These are phyloP conservation scores for Cladosporium austrohemisphaericum DNA, from an alignment of 2,329 filamentous ascomycete genomes.

Conservation along the genomic window DNA sequence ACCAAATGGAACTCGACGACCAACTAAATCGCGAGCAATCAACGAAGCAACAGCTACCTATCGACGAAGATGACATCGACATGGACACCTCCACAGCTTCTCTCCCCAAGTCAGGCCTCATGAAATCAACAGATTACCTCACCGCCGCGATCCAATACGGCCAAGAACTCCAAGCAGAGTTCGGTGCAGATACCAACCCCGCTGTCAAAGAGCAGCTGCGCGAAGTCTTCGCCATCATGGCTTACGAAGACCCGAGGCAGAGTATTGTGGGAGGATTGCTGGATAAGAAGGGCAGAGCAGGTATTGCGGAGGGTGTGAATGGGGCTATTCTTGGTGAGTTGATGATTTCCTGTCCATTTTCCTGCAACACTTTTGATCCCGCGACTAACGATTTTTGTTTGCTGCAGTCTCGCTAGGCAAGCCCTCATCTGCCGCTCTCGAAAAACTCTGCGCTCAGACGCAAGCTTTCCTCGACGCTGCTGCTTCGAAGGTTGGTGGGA, in stretches of 20 bases:
- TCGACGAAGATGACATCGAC: slow-evolving; percentile 30
- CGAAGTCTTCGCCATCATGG: slow-evolving; percentile 84
- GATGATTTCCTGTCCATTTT: background rate
- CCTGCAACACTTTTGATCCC: background rate
- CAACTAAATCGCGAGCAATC: slow-evolving; percentile 40
- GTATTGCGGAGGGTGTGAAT: slow-evolving; percentile 90
- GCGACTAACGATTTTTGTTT: background rate
- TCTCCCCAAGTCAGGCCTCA: slow-evolving; percentile 3
- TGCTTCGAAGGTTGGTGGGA: slow-evolving; percentile 57
- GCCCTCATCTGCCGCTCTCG: slow-evolving; percentile 78
- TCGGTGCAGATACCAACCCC: slow-evolving; percentile 64
- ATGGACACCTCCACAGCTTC: slow-evolving; percentile 33
- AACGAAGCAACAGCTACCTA: slow-evolving; percentile 7
- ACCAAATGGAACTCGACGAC: slow-evolving; percentile 57
- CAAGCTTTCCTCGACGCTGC: slow-evolving; percentile 80
- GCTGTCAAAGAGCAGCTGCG: slow-evolving; percentile 70
- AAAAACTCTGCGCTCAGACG: slow-evolving; percentile 81
- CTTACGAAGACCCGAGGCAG: slow-evolving; percentile 75
- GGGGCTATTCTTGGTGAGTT: slow-evolving; percentile 81
- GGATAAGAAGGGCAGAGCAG: slow-evolving; percentile 67
- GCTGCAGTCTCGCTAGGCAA: slow-evolving; percentile 80
- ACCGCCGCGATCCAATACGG: slow-evolving; percentile 74
- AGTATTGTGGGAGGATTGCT: slow-evolving; percentile 77
- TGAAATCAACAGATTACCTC: slow-evolving; percentile 52
- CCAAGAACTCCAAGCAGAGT: slow-evolving; percentile 72